Conservation (phyloP, 1,284 basidiomycete genomes). For the Heliocybe sulcata region DNA sequence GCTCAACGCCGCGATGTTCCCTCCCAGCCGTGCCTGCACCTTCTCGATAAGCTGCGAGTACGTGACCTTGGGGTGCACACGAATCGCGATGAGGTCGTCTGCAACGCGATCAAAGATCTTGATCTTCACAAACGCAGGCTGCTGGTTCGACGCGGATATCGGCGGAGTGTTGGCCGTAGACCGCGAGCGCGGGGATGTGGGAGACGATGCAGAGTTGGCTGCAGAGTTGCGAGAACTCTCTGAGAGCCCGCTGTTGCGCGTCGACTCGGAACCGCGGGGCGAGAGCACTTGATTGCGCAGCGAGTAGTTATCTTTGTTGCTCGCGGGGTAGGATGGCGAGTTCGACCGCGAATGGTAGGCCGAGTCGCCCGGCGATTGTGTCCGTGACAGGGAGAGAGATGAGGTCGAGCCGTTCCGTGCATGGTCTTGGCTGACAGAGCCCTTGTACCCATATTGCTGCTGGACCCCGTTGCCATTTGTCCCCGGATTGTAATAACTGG, state of each 20-base stretch:
- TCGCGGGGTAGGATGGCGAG: background rate
- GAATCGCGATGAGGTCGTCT: slow-evolving; percentile 93
- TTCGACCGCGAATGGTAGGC: slow-evolving; percentile 3
- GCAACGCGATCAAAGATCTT: slow-evolving; percentile 93
- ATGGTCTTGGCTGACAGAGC: background rate
- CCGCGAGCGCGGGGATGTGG: slow-evolving; percentile 31
- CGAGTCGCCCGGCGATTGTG: slow-evolving; percentile 1
- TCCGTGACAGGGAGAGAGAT: background rate
- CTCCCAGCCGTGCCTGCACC: slow-evolving; percentile 80
- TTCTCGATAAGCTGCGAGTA: slow-evolving; percentile 86
- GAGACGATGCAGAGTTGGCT: slow-evolving; percentile 12
- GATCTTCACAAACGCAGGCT: slow-evolving; percentile 91
- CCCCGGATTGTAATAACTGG: slow-evolving; percentile 6
- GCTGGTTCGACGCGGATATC: slow-evolving; percentile 69
- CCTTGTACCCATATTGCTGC: background rate
- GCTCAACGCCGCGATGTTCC: slow-evolving; percentile 62
- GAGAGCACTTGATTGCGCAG: background rate
- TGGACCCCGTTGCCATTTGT: background rate
- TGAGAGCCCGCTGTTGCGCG: background rate
- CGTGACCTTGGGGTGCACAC: slow-evolving; percentile 93
- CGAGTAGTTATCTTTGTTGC: background rate
- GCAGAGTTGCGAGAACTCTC: background rate
- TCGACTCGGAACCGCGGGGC: background rate
- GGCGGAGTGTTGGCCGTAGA: slow-evolving; percentile 55
- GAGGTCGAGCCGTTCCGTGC: background rate